Evolutionary conservation across 2,329 filamentous ascomycete species (phyloP).

Genomic region (Fusarium globosum): DNA sequence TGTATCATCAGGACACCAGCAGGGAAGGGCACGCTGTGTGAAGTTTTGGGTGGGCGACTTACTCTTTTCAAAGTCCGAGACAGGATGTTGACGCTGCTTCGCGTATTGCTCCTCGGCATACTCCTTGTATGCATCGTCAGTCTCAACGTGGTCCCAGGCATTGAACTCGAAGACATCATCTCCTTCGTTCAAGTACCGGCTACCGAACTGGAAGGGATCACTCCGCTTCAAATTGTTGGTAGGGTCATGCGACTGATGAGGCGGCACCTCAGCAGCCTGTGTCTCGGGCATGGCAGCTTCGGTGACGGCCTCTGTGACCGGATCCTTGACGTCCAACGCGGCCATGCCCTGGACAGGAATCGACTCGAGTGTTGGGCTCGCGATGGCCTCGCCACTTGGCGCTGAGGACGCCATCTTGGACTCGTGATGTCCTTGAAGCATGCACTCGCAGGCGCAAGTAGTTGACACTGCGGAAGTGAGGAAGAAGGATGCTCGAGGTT

Average conservation of each 20-base stretch:
- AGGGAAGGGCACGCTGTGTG: slow-evolving; percentile 7
- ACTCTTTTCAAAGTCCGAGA: slow-evolving; percentile 93
- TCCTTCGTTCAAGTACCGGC: slow-evolving; percentile 81
- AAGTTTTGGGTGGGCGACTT: slow-evolving; percentile 50
- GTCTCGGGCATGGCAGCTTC: slow-evolving; percentile 25
- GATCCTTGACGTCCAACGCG: slow-evolving; percentile 43
- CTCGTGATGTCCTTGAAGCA: slow-evolving; percentile 32
- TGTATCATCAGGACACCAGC: slow-evolving; percentile 67
- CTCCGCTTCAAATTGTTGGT: slow-evolving; percentile 82
- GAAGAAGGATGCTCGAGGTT: slow-evolving; percentile 32
- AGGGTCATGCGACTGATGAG: slow-evolving; percentile 78
- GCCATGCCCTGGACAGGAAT: slow-evolving; percentile 42
- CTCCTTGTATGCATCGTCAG: slow-evolving; percentile 86
- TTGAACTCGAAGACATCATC: slow-evolving; percentile 98
- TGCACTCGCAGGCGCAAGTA: slow-evolving; percentile 40
- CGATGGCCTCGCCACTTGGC: slow-evolving; percentile 39
- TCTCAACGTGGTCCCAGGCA: slow-evolving; percentile 98
- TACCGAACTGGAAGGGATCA: slow-evolving; percentile 96
- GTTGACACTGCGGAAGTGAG: slow-evolving; percentile 32
- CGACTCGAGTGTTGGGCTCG: slow-evolving; percentile 30
- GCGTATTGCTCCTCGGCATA: slow-evolving; percentile 87
- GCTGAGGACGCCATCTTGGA: slow-evolving; percentile 41
- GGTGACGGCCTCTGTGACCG: slow-evolving; percentile 30
- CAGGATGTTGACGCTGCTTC: slow-evolving; percentile 85
- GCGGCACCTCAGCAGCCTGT: slow-evolving; percentile 52